Conservation (phyloP, 2,329 filamentous ascomycete species). For the Paradendryphiella salina region DNA sequence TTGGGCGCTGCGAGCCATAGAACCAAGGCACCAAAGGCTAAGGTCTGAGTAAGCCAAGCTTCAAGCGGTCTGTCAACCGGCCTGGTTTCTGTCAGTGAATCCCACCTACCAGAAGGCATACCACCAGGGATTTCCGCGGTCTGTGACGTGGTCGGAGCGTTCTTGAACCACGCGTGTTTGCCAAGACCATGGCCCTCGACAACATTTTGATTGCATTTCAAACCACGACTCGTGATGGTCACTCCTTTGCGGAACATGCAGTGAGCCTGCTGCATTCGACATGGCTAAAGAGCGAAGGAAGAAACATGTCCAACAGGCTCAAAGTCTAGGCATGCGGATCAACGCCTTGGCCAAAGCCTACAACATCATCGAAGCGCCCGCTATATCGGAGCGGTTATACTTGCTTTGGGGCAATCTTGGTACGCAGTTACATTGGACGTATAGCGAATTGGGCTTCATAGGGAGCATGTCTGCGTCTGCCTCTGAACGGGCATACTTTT, state of each 20-base stretch:
- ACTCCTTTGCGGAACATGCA: constrained; percentile 7
- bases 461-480: too few species aligned
- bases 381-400: constrained; percentile 8
- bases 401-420: neutral
- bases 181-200: constrained; percentile 10
- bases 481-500: too few species aligned
- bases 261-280: constrained; percentile 13
- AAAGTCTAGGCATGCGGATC: constrained; percentile 7
- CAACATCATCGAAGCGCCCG: constrained; percentile 11
- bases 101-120: neutral
- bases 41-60: constrained; percentile 16
- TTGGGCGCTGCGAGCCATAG: constrained; percentile 1
- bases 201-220: constrained; percentile 19
- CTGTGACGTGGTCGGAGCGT: constrained; percentile 4
- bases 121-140: constrained; percentile 2
- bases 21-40: neutral
- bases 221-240: constrained; percentile 13
- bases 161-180: constrained; percentile 4
- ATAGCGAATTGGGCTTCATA: too few species aligned
- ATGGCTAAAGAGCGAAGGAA: constrained; percentile 20
- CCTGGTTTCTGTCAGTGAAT: constrained; percentile 1
- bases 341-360: constrained; percentile 9
- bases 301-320: constrained; percentile 29
- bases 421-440: neutral
- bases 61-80: constrained; percentile 1